Evolutionary conservation across 148 eudicot species (phyloP), one percentile per base, ranked within the genome.

Genomic region (Fagopyrum tataricum): DNA sequence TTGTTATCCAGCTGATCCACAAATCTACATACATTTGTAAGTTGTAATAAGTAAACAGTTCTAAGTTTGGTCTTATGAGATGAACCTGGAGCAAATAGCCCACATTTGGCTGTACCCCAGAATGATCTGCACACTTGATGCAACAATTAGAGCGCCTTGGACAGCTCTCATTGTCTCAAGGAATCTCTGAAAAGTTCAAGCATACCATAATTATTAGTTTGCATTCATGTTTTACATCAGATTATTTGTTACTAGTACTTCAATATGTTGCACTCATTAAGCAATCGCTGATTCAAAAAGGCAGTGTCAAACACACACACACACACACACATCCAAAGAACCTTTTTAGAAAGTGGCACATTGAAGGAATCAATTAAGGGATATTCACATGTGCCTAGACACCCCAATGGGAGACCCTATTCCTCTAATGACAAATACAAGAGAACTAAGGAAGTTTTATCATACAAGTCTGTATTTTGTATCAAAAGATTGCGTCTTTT

Each of bases 21-120:
- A 59, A 70, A 10, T 3, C 13, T 2, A 20, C 52, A 18, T 43
- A 43, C 39, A 43, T 2, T 70, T 10, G 72, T 43, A 70, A 43
- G 1, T 70, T 10, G 72, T n/a, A 70, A 43, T 4, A 70, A 70
- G 7, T 18, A 18, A 18, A 43, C 9, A 21, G 12, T 70, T 15
- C 2, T 8, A 20, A 20, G 18, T 58, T 68, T 68, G 42, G 48
- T 6, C 1, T 68, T 17, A 68, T 40, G 20, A 7, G n/a, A 42
- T 70, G 24, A 78, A 92, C 99, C 99, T 95, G 79, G 99, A 90
- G 79, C 87, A 95, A 66, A 95, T 95, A 76, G 93, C 99, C 99
- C 99, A 95, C 73, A 95, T 80, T 77, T 95, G 99, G 82, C 99
- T 95, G 66, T 88, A 95, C 3, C 99, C 99, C 75, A 95, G 83